Evolutionary conservation across 2,329 filamentous ascomycete genomes (phyloP).

Genomic region (Keithomyces neogunnii): DNA sequence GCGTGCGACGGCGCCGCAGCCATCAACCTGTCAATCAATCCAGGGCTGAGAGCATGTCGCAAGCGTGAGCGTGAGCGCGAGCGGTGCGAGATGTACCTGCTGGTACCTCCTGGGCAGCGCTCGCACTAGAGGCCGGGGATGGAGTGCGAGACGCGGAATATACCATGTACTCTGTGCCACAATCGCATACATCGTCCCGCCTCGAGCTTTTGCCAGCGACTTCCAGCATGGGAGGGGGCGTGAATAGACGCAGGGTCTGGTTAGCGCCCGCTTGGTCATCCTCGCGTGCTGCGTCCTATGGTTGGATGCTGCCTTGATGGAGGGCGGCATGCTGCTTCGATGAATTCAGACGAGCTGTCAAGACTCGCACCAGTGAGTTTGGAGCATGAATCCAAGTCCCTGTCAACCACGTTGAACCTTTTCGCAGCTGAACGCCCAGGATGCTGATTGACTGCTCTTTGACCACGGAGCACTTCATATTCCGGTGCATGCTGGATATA

Average conservation of each 20-base stretch:
- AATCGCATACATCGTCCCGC: neutral
- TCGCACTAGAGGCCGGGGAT: neutral
- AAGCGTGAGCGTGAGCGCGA: neutral
- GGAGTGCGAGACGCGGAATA: neutral
- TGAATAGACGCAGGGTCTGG: slow-evolving; percentile 3
- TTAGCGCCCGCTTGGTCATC: neutral
- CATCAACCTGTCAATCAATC: slow-evolving; percentile 5
- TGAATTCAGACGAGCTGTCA: slow-evolving; percentile 1
- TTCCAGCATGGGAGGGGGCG: neutral
- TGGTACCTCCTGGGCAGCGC: neutral
- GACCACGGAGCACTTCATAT: no score
- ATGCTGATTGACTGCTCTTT: no score
- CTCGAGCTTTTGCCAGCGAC: neutral
- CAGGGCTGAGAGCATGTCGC: neutral
- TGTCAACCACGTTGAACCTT: neutral
- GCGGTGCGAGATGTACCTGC: neutral
- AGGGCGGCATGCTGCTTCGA: neutral
- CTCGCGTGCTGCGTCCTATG: neutral
- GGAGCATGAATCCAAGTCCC: neutral
- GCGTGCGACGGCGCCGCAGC: slow-evolving; percentile 10
- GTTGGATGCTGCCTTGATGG: neutral
- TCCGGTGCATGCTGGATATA: no score
- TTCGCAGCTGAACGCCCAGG: no score
- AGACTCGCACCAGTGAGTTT: neutral
- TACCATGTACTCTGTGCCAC: neutral